Base-by-base conservation (phyloP, 1,139 yeast species). In the Ashbya aceris region DNA sequence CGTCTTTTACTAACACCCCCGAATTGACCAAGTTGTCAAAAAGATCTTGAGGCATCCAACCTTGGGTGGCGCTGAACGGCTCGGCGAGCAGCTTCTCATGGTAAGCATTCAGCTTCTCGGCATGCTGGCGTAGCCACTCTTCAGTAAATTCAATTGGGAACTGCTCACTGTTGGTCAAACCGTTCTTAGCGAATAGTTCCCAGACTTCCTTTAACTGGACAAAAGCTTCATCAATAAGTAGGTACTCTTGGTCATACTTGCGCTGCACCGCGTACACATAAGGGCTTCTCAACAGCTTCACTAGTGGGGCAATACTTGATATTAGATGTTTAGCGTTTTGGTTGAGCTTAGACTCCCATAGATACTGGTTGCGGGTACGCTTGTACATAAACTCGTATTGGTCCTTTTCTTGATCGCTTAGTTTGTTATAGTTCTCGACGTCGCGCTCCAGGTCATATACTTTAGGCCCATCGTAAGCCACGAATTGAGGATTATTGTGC, bases 41-140 rank as follows among this genome's bases (percentile, higher is more conserved):
- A 82, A 86, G 76, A 57, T 86, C 95, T 60, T 85, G 95, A 23
- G 97, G 96, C 45, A 91, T 74, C 96, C 96, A 89, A 5, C 96
- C 96, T 45, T 85, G 83, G 31, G 96, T 84, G 39, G 93, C 93
- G 30, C 85, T 80, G 62, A 87, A 87, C 38, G 96, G 96, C 43
- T 79, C 74, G 7, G 78, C 70, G 31, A 81, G 73, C 40, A 83
- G 66, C 50, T 76, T 78, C 50, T 74, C 66, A 61, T 84, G 91
- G 66, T 85, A 82, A 36, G 70, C 74, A 47, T 75, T 79, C 54
- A 85, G 71, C 27, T 74, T 76, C 27, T 66, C 58, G 44, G 76
- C 77, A 56, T 81, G 83, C 40, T 69, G 64, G 45, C 76, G 75
- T 43, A 67, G 55, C 49, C 74, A 77, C 39, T 70, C 76, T 29